A percentile compares a stretch with the other conserved stretches of the same genome.
Conservation (phyloP, 2,329 filamentous ascomycete genomes). For the Diaporthe sp. region DNA sequence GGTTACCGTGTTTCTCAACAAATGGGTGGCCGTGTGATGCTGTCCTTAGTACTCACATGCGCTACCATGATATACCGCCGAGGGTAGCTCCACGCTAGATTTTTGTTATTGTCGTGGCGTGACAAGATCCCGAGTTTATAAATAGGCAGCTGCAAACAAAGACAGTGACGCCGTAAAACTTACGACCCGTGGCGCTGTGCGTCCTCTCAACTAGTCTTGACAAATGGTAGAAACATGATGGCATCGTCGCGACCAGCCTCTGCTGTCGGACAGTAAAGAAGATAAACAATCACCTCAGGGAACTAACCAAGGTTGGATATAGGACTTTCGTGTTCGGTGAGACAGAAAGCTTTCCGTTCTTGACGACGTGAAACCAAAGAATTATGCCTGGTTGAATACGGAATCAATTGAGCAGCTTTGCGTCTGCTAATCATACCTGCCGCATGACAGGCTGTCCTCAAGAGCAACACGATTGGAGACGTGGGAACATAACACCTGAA, state of each 20-base stretch:
- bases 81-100: background rate
- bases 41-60: background rate
- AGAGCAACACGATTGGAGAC: background rate
- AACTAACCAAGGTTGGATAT: no score
- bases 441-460: background rate
- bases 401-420: no score
- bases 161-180: no score
- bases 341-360: no score
- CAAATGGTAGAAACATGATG: background rate
- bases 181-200: background rate
- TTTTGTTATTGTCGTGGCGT: background rate
- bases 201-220: background rate
- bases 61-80: background rate
- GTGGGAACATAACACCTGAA: background rate
- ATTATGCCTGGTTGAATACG: no score
- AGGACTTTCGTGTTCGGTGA: background rate
- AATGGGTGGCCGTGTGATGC: background rate
- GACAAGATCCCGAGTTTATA: background rate
- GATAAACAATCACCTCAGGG: background rate
- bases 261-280: background rate
- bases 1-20: background rate
- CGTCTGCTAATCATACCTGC: no score
- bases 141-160: background rate
- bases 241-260: background rate
- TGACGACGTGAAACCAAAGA: no score